Percentiles rank a stretch among this genome's conserved stretches.
These are phyloP conservation scores for Pelargonium exstipulatum DNA, from an alignment of 441 rosid genomes.

Conservation along the genomic window DNA sequence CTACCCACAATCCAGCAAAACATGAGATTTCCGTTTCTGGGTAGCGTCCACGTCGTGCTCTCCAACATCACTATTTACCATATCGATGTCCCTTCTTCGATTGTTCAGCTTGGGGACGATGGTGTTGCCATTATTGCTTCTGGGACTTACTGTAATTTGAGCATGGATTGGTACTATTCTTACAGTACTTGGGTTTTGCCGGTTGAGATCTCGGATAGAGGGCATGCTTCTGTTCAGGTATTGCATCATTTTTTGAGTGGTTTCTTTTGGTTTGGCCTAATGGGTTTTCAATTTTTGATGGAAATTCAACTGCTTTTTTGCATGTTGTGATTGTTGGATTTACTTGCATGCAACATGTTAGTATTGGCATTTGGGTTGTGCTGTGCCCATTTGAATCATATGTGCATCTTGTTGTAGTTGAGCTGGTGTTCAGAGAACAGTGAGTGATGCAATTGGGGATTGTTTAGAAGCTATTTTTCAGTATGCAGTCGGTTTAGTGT, in stretches of 20 bases:
- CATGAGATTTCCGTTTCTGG: constrained; percentile 59
- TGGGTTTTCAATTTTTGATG: background rate
- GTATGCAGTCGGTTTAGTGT: background rate
- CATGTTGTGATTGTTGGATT: too few species aligned
- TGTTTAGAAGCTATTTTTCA: background rate
- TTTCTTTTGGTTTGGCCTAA: background rate
- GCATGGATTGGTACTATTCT: constrained; percentile 70
- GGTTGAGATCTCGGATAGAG: constrained; percentile 48
- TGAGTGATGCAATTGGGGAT: background rate
- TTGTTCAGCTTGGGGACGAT: constrained; percentile 39
- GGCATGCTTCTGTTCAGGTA: constrained; percentile 65
- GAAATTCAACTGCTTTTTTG: background rate
- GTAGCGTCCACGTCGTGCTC: constrained; percentile 51
- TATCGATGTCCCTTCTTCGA: constrained; percentile 43
- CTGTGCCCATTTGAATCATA: background rate
- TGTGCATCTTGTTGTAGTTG: background rate
- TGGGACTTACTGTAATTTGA: constrained; percentile 56
- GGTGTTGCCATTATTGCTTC: constrained; percentile 51
- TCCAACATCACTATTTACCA: constrained; percentile 62
- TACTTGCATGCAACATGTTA: too few species aligned
- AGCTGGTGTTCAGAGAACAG: background rate
- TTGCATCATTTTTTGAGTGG: background rate
- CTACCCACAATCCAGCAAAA: constrained; percentile 55
- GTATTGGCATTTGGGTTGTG: too few species aligned
- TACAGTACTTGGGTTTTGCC: constrained; percentile 45